Base-by-base conservation (phyloP, 1,284 basidiomycete genomes). In the Pascua guehoae region DNA sequence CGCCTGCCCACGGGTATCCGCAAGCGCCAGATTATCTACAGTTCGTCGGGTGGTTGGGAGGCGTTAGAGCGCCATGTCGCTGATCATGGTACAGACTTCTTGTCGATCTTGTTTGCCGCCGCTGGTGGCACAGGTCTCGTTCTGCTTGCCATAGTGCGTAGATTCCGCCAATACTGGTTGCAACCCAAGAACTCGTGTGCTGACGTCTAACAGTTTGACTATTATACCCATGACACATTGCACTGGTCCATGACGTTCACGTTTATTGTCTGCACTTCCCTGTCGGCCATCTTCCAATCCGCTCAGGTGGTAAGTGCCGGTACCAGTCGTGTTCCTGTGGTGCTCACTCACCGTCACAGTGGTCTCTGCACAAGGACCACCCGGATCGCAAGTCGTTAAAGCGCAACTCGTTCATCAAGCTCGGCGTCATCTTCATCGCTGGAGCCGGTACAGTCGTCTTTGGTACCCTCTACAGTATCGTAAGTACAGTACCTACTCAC, bases 211-310 rank as follows among this genome's bases (percentile, higher is more conserved):
- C 60, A 76, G 73, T 72, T 73, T 38, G 72, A 81, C 61, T 72
- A 74, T 2, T 78, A 75, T 68, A 63, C 75, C 64, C 74, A 80
- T 66, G 67, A 71, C 14, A 75, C 54, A 0, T 70, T 79, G 2
- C 81, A 82, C 64, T 81, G 80, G 80, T 65, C 67, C 36, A 78
- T 80, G 73, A 78, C 81, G 0, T 56, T 76, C 15, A 69, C 81
- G 49, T 83, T 82, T 63, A 70, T 82, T 54, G 73, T 79, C 39
- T 74, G 73, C 52, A 72, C 79, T 11, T 81, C 79, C 14, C 56
- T 82, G 14, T 77, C 76, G 12, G 80, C 80, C 38, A 71, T 79
- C 46, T 78, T 78, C 66, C 81, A 82, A 61, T 74, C 77, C 2
- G 68, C 74, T 38, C 78, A 82, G 62, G 66, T 81, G 41, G 74